phyloP scores from a whole-genome alignment of 2,329 filamentous ascomycete genomes.

The Epichloe gansuensis region DNA sequence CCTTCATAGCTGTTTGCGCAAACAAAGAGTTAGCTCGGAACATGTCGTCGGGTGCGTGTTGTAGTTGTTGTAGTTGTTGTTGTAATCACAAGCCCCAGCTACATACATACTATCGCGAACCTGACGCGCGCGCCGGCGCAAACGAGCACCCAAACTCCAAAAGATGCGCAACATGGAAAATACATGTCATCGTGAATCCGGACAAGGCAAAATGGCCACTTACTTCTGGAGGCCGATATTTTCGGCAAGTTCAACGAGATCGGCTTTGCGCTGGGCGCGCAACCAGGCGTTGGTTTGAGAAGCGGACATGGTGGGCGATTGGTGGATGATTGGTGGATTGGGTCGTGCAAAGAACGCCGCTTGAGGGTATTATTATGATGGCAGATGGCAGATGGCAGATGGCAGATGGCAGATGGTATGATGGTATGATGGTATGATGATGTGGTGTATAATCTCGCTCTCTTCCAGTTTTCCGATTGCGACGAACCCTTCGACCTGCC shows the following conservation, averaged over 20 bases:
- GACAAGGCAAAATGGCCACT: conserved; percentile 21
- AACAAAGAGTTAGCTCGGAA: not conserved
- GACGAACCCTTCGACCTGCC: not conserved
- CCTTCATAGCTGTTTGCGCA: conserved; percentile 44
- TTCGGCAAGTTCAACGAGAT: conserved; percentile 63
- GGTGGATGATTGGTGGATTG: not conserved
- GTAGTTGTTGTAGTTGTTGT: no score
- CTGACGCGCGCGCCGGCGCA: not conserved
- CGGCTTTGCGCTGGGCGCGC: conserved; percentile 68
- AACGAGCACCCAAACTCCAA: no score
- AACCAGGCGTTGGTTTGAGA: conserved; percentile 53
- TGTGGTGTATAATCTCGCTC: not conserved
- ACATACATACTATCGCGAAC: not conserved
- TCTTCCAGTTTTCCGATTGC: not conserved
- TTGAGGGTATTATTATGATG: not conserved
- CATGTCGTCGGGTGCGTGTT: not conserved
- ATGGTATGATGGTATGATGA: no score
- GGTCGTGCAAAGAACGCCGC: not conserved
- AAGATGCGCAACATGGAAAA: not conserved
- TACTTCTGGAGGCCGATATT: conserved; percentile 61
- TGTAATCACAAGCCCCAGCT: not conserved
- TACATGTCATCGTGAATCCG: not conserved
- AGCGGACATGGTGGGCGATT: conserved; percentile 12
- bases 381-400: no score
- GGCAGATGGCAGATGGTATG: no score